Base-by-base conservation (phyloP, 768 basidiomycete genomes). In the Naganishia friedmannii region DNA sequence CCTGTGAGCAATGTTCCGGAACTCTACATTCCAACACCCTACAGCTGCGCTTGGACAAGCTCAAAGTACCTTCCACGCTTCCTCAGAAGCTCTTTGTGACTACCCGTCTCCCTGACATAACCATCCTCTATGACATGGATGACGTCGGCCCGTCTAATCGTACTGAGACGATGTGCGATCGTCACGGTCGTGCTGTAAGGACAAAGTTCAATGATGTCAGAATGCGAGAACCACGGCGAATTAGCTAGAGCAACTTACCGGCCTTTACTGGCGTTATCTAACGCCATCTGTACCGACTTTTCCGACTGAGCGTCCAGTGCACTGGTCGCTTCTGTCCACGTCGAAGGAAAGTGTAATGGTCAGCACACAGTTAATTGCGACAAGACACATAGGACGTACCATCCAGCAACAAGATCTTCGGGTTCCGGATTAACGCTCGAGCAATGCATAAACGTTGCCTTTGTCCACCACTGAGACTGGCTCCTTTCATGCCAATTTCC, bases 371-470 rank as follows among this genome's bases (percentile, higher is more conserved):
- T 1, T 8, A 9, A 2, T 9, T 39, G 19, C 5, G n/a, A n/a
- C 17, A 21, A 13, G 28, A 19, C n/a, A 15, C 8, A 37, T 31
- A 51, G 2, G 56, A 69, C 69, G 68, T 51, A 71, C 72, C 76
- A 68, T 78, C 74, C 51, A 80, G 70, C 34, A 81, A 69, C 12
- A 81, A 70, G 68, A 81, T 79, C 69, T 73, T 70, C 0, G 80
- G 76, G 42, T 78, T 72, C 26, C 79, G 67, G 0, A 80, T 69
- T 15, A 80, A 65, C 0, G 79, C 79, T 55, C 79, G 73, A 3
- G 80, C 80, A 42, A 79, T 79, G 55, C 80, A 81, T 12, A 81
- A 42, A 21, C 79, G 72, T 71, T 80, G 79, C 58, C 76, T 57
- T 60, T 81, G 77, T 17, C 80, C 80, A 15, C 80, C 80, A 65